phyloP scores from a whole-genome alignment of 805 yeast genomes.

The Kuraishia borneana region DNA sequence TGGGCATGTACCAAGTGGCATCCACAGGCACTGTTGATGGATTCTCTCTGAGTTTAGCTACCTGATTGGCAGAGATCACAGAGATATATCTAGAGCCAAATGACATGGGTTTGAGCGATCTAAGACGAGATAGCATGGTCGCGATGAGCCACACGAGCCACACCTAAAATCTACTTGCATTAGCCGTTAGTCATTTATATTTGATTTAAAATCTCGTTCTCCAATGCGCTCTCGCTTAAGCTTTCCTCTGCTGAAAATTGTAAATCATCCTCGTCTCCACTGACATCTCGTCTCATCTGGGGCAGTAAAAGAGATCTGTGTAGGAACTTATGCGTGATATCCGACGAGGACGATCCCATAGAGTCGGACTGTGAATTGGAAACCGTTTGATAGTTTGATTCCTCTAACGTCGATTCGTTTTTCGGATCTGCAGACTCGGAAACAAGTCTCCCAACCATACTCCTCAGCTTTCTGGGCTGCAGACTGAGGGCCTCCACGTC shows the following conservation, averaged over 20 bases:
- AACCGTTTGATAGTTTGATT: too few species aligned
- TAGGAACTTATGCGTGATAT: neutral
- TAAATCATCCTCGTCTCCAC: neutral
- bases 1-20: conserved; percentile 91
- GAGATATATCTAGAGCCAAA: neutral
- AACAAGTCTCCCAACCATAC: neutral
- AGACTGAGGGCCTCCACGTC: too few species aligned
- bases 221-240: neutral
- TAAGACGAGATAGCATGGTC: too few species aligned
- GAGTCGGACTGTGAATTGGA: neutral
- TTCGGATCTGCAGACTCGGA: too few species aligned
- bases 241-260: neutral
- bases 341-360: neutral
- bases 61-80: neutral
- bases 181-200: neutral
- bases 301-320: conserved; percentile 1
- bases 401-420: too few species aligned
- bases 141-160: neutral
- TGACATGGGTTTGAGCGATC: too few species aligned
- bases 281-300: neutral
- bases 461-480: too few species aligned
- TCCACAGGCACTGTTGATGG: conserved; percentile 43
- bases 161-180: too few species aligned
- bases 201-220: conserved; percentile 1
- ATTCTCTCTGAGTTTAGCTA: neutral